Base-by-base conservation (phyloP, 1,284 basidiomycete species). In the Lentinula novae-zelandiae region DNA sequence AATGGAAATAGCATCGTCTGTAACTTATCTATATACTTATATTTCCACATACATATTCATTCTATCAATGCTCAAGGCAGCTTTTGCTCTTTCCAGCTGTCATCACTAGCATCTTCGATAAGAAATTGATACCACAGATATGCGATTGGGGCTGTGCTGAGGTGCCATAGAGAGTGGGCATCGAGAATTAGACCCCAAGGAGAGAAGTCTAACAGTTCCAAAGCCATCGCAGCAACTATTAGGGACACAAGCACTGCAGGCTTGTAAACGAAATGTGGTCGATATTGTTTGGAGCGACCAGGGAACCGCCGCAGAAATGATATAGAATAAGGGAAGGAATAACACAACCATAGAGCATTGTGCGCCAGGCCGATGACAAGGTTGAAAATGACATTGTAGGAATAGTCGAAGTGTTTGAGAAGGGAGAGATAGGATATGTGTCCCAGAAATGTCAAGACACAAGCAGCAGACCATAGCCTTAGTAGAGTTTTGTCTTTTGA, bases 131-230 rank as follows among this genome's bases (percentile, higher is more conserved):
- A 99, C 96, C 97, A 99, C 60, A 85, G 79, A 56, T 82, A 70
- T 1, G 87, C 85, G 52, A 99, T 84, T 0, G 92, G 92, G 0
- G 85, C 89, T 0, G 96, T 99, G 2, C 87, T 83, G 2, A 92
- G 76, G 75, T 99, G 97, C 97, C 96, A 99, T 9, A 98, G 76
- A 3, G 94, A 82, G 73, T 99, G 96, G 0, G 96, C 95, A 70
- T 99, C 96, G n/a, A 99, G 76, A 3, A 87, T 71, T 44, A 95
- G 76, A 27, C 72, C 68, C 74, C 86, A 78, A 0, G 97, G 93
- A 1, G 94, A 85, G 68, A 99, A 99, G 70, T 99, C 96, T 65
- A 97, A 85, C 1, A 99, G 71, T 71, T 99, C 97, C 31, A 99
- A 80, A 1, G 81, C 77, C 17, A 90, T 94, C 4, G 94, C 91